Conservation (phyloP, 495 filamentous ascomycete species). For the Aspergillus bertholletiae region DNA sequence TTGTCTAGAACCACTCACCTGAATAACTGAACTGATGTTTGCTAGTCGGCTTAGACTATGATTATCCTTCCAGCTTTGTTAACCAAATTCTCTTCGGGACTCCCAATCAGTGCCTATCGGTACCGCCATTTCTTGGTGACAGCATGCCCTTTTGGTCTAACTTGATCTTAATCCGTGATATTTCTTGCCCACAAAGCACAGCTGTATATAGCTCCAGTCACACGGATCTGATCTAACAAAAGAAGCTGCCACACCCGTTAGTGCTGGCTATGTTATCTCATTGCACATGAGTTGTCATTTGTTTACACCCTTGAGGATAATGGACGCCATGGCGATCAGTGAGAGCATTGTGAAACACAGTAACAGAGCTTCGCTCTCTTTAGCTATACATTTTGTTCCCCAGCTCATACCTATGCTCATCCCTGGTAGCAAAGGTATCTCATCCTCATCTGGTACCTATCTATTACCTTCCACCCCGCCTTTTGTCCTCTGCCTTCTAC, state of each 20-base stretch:
- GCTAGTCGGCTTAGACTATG: conserved; percentile 4
- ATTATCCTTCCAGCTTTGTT: neutral
- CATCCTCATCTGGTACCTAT: neutral
- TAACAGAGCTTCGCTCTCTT: neutral
- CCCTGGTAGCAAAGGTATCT: neutral
- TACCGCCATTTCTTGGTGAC: neutral
- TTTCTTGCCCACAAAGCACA: neutral
- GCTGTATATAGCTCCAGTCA: neutral
- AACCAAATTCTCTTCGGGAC: neutral
- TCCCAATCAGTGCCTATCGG: neutral
- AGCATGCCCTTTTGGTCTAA: neutral
- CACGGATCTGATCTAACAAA: neutral
- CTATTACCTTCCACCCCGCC: neutral
- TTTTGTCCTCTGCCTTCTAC: neutral
- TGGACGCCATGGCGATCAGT: neutral
- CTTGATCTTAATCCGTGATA: neutral
- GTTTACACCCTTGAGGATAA: neutral
- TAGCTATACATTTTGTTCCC: neutral
- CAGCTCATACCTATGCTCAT: neutral
- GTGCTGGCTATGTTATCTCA: neutral
- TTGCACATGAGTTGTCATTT: neutral
- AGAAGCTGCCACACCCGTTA: neutral
- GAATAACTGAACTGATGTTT: conserved; percentile 16
- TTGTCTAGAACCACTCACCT: conserved; percentile 13
- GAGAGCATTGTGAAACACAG: neutral